phyloP scores from a whole-genome alignment of 164 flowering plant genomes.

The Piper longum region DNA sequence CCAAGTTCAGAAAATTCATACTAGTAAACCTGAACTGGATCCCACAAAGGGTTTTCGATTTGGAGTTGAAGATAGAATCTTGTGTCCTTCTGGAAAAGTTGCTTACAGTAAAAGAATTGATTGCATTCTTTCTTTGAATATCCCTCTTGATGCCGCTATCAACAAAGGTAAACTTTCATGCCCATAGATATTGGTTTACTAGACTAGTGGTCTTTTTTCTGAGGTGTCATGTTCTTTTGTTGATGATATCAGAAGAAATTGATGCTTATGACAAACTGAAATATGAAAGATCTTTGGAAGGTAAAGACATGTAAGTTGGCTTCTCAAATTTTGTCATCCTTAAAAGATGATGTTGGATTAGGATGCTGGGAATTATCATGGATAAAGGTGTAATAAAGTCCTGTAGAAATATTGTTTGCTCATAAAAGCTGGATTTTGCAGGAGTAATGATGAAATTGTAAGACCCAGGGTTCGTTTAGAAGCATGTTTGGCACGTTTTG shows the following conservation, averaged over 20 bases:
- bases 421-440: conserved; percentile 9
- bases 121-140: conserved; percentile 70
- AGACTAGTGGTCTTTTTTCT: no score
- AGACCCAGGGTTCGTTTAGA: conserved; percentile 90
- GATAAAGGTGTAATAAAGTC: neutral
- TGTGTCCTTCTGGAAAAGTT: conserved; percentile 89
- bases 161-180: conserved; percentile 52
- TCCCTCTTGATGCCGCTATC: conserved; percentile 76
- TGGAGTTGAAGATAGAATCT: conserved; percentile 82
- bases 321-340: neutral
- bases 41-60: conserved; percentile 90
- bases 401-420: neutral
- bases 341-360: no score
- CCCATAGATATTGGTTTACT: neutral
- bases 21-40: conserved; percentile 48
- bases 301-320: conserved; percentile 71
- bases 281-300: conserved; percentile 42
- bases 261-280: conserved; percentile 58
- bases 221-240: neutral
- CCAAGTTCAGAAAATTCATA: conserved; percentile 73
- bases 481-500: conserved; percentile 71
- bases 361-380: no score
- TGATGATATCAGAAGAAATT: conserved; percentile 57
- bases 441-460: conserved; percentile 48
- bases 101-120: conserved; percentile 80